These are phyloP conservation scores for Stagonosporopsis cucurbitacearum DNA, from an alignment of 2,329 filamentous ascomycete species.

Conservation along the genomic window DNA sequence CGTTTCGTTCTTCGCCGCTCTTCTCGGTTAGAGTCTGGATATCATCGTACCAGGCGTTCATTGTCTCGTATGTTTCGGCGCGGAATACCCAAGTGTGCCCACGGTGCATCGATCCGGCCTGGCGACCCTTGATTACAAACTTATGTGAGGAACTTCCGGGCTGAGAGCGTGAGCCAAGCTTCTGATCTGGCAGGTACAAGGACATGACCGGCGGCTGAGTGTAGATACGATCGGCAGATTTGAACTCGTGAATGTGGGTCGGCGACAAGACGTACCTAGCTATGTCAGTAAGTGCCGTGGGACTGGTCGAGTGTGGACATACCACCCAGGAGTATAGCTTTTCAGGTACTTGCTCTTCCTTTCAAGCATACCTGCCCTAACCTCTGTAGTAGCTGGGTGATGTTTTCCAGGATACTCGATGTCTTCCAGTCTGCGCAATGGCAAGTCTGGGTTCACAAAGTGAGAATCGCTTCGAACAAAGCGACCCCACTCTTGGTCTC, in stretches of 20 bases:
- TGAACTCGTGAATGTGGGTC: conserved; percentile 98
- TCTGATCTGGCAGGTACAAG: conserved; percentile 91
- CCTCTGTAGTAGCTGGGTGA: conserved; percentile 81
- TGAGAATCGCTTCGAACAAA: conserved; percentile 84
- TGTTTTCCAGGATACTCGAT: conserved; percentile 92
- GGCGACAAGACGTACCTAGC: conserved; percentile 91
- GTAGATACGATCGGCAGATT: conserved; percentile 88
- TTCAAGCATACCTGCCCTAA: conserved; percentile 89
- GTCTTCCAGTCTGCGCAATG: conserved; percentile 77
- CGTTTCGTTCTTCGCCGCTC: conserved; percentile 83
- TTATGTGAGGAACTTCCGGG: conserved; percentile 89
- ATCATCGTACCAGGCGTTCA: conserved; percentile 96
- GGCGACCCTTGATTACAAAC: conserved; percentile 95
- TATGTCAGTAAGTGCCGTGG: conserved; percentile 14
- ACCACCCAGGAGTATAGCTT: conserved; percentile 96
- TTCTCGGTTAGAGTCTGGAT: conserved; percentile 90
- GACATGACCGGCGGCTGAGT: conserved; percentile 93
- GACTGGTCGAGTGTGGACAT: conserved; percentile 46
- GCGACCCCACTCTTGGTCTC: conserved; percentile 86
- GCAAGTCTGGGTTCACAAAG: conserved; percentile 83
- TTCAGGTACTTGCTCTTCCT: conserved; percentile 99
- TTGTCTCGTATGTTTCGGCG: conserved; percentile 80
- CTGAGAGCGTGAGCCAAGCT: conserved; percentile 88
- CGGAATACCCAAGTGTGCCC: conserved; percentile 73
- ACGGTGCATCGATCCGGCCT: conserved; percentile 91